Percentiles rank a stretch among this genome's conserved stretches.
Evolutionary conservation across 2,329 filamentous ascomycete species (phyloP).

Genomic region (Aspergillus udagawae): DNA sequence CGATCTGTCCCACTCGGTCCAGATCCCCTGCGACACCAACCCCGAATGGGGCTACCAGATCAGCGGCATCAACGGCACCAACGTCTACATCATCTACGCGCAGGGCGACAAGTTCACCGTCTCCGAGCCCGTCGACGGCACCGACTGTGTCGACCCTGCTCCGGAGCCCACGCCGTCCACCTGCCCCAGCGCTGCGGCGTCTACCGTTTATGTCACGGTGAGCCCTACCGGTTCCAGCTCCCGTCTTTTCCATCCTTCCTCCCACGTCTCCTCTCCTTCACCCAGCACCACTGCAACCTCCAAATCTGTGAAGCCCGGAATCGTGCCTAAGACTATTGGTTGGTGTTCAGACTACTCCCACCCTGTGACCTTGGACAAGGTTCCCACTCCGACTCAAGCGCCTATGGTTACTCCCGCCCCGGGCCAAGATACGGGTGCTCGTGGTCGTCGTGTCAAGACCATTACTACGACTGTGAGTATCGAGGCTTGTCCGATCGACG

Average conservation of each 20-base stretch:
- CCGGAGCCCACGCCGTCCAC: slow-evolving; percentile 13
- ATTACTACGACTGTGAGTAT: slow-evolving; percentile 1
- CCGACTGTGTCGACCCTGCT: slow-evolving; percentile 24
- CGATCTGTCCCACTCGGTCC: slow-evolving; percentile 29
- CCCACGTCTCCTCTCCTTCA: slow-evolving; percentile 11
- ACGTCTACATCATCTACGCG: slow-evolving; percentile 44
- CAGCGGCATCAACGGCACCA: slow-evolving; percentile 46
- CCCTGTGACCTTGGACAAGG: slow-evolving; percentile 20
- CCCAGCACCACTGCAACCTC: slow-evolving; percentile 9
- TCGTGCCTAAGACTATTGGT: slow-evolving; percentile 24
- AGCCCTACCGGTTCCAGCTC: slow-evolving; percentile 19
- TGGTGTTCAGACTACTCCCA: slow-evolving; percentile 23
- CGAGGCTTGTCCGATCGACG: neutral
- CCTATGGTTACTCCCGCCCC: neutral
- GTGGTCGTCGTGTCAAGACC: neutral
- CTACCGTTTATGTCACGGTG: slow-evolving; percentile 22
- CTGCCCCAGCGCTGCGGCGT: slow-evolving; percentile 12
- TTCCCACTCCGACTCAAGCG: slow-evolving; percentile 6
- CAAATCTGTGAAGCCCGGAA: slow-evolving; percentile 17
- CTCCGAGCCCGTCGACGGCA: slow-evolving; percentile 5
- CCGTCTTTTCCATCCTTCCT: slow-evolving; percentile 7
- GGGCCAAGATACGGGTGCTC: neutral
- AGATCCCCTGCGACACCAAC: slow-evolving; percentile 36
- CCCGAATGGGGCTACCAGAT: slow-evolving; percentile 41
- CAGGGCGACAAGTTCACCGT: slow-evolving; percentile 41